These are phyloP conservation scores for Scenedesmus sp. DNA, from an alignment of 163 green algal species.

Conservation along the genomic window DNA sequence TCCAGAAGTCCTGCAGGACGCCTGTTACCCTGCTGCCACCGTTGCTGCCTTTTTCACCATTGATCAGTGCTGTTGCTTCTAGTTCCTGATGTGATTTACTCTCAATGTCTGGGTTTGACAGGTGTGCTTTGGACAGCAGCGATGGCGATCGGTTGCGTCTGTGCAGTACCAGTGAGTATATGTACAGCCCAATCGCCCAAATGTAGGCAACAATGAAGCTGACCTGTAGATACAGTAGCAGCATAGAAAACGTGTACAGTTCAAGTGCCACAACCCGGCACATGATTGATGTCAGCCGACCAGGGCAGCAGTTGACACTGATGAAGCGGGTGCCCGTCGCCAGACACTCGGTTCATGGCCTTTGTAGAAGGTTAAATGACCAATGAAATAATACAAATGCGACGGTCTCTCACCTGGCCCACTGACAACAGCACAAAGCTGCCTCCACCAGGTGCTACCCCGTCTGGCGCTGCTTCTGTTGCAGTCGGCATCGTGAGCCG, in stretches of 20 bases:
- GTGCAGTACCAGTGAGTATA: conserved; percentile 44
- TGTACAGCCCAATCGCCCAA: conserved; percentile 48
- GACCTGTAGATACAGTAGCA: conserved; percentile 17
- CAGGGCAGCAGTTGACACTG: conserved; percentile 7
- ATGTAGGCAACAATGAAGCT: conserved; percentile 50
- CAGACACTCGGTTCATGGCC: neutral
- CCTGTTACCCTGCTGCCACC: neutral
- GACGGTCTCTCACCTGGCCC: conserved; percentile 24
- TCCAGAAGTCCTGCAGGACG: conserved; percentile 13
- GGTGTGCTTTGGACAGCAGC: conserved; percentile 12
- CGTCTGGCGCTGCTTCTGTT: conserved; percentile 31
- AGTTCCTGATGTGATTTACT: conserved; percentile 42
- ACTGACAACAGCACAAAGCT: conserved; percentile 22
- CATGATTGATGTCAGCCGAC: neutral
- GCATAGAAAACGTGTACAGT: too few relatives aligned
- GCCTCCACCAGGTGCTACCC: neutral
- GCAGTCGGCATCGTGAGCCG: neutral
- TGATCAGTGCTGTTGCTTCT: conserved; percentile 1
- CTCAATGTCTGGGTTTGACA: conserved; percentile 52
- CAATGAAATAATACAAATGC: neutral
- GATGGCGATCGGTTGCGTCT: neutral
- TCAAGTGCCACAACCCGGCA: neutral
- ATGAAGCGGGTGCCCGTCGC: neutral
- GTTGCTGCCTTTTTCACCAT: conserved; percentile 1
- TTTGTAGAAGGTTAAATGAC: neutral